phyloP scores from a whole-genome alignment of 2,329 filamentous ascomycete genomes.

The Colletotrichum ledebouriae region DNA sequence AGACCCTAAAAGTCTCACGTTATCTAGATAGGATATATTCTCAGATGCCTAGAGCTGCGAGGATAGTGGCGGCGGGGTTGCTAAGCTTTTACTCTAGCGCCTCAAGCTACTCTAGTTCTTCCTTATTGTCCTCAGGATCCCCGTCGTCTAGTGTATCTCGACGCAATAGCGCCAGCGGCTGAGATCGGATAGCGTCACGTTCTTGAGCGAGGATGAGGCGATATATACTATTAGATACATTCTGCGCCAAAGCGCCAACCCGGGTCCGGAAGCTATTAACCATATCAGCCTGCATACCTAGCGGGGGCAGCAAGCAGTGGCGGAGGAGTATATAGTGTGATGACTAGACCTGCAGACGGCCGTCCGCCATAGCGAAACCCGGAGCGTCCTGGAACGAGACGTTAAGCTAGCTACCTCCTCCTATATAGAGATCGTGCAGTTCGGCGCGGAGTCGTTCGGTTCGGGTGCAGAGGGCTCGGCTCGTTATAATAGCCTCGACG shows the following conservation, averaged over 20 bases:
- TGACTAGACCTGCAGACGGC: background rate
- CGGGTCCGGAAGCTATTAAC: background rate
- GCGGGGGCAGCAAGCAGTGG: constrained; percentile 3
- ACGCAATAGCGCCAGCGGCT: background rate
- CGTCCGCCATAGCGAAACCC: background rate
- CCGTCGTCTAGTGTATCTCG: background rate
- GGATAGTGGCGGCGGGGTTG: background rate
- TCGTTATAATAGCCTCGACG: background rate
- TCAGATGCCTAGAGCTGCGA: constrained; percentile 7
- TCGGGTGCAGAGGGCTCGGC: constrained; percentile 1
- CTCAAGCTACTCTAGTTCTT: background rate
- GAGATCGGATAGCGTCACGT: background rate
- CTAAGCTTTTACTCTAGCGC: constrained; percentile 3
- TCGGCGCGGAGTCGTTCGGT: background rate
- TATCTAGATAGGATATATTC: background rate
- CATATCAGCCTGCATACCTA: background rate
- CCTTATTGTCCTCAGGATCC: background rate
- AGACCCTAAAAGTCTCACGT: background rate
- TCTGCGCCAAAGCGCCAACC: background rate
- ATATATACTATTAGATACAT: background rate
- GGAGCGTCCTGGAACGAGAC: constrained; percentile 5
- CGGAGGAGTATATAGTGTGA: background rate
- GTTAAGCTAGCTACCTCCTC: background rate
- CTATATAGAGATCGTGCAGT: background rate
- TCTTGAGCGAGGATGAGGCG: constrained; percentile 2